Evolutionary conservation across 495 filamentous ascomycete species (phyloP).

Genomic region (Penicillium lagena): DNA sequence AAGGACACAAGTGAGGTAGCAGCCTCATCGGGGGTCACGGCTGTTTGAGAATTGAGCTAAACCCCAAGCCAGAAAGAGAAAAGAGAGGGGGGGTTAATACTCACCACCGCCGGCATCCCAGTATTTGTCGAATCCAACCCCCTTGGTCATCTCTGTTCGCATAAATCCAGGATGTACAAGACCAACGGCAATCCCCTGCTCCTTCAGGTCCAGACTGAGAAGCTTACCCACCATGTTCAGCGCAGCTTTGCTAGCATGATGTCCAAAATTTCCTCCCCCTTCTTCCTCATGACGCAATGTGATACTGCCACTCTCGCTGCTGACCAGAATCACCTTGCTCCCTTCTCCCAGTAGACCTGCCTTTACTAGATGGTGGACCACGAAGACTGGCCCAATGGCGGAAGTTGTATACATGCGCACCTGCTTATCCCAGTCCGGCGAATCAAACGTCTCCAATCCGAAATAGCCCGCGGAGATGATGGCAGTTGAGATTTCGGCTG

Average conservation of each 20-base stretch:
- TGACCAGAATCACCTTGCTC: slow-evolving; percentile 59
- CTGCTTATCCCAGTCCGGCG: slow-evolving; percentile 60
- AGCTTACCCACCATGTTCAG: slow-evolving; percentile 72
- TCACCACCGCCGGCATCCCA: slow-evolving; percentile 61
- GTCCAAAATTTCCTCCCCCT: slow-evolving; percentile 66
- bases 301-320: slow-evolving; percentile 63
- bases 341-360: slow-evolving; percentile 41
- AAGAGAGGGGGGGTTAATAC: slow-evolving; percentile 5
- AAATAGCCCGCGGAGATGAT: slow-evolving; percentile 68
- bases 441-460: slow-evolving; percentile 53
- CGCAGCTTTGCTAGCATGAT: slow-evolving; percentile 67
- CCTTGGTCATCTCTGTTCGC: slow-evolving; percentile 66
- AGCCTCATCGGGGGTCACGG: slow-evolving; percentile 62
- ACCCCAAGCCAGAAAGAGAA: no score
- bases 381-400: slow-evolving; percentile 59
- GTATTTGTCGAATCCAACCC: slow-evolving; percentile 65
- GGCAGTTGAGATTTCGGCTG: slow-evolving; percentile 44
- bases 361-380: slow-evolving; percentile 55
- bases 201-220: slow-evolving; percentile 60
- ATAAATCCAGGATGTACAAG: slow-evolving; percentile 71
- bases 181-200: slow-evolving; percentile 55
- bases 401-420: slow-evolving; percentile 66
- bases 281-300: slow-evolving; percentile 59
- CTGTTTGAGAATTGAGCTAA: slow-evolving; percentile 17
- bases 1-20: slow-evolving; percentile 57